Base-by-base conservation (phyloP, 2,329 filamentous ascomycete species). In the Pestalotiopsis sp. region DNA sequence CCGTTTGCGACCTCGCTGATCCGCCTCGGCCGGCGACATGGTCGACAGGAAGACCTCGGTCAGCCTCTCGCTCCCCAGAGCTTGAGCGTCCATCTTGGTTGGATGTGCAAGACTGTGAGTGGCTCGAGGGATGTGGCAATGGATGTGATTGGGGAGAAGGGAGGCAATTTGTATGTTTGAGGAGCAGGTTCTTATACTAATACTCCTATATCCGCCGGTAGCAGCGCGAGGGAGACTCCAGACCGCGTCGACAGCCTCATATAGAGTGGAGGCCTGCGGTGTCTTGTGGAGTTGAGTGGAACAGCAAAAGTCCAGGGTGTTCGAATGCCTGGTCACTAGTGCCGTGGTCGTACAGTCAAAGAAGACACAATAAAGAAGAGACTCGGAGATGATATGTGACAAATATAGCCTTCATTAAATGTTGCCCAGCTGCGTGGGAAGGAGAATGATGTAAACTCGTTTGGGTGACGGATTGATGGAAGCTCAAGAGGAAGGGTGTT, bases 1-100 rank as follows among this genome's bases (percentile, higher is more conserved):
- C 66, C 80, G 75, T 70, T 81, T 81, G 5, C 80, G 76, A 25
- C 79, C 80, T 60, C 80, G 73, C 67, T 78, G 79, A n/a, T 69
- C 66, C 36, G 23, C n/a, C 39, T 81, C 79, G 7, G 77, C 74
- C 41, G 77, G 75, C 6, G 76, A 72, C 49, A 77, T 68, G 13
- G 73, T 60, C 38, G 72, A 68, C 45, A 75, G 68, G 13, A 71
- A 70, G 31, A 77, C 72, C 58, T 78, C 75, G 67, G 75, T 63
- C 14, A 74, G 65, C 27, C 67, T 62, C 36, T 78, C 75, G 66
- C 71, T 72, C 49, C 70, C 58, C 60, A 71, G 68, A 23, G 70
- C 61, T 64, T 72, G 66, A 17, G 66, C 63, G 49, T 75, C 69
- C 77, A 78, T 78, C 57, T 63, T 69, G 64, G 3, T 36, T 56